Evolutionary conservation across 2,329 filamentous ascomycete genomes (phyloP).

Genomic region (Aspergillus spinulosporus): DNA sequence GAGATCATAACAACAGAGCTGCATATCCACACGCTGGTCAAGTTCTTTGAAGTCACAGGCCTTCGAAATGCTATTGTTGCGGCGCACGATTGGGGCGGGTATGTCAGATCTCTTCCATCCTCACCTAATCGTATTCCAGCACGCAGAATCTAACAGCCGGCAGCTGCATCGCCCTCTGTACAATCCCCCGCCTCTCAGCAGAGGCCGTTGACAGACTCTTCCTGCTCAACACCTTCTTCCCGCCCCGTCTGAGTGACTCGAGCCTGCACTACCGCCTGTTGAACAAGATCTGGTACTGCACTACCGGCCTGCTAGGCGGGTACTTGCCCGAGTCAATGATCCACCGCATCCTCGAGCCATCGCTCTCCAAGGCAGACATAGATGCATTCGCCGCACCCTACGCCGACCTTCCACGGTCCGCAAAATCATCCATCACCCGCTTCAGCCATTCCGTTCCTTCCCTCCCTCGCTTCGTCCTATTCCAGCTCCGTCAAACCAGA

Average conservation of each 20-base stretch:
- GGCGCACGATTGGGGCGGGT: constrained; percentile 9
- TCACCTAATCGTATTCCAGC: neutral
- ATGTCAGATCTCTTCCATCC: neutral
- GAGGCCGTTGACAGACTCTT: neutral
- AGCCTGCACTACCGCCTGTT: neutral
- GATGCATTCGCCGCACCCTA: neutral
- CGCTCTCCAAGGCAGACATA: neutral
- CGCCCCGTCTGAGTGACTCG: neutral
- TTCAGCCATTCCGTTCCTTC: neutral
- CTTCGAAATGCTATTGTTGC: neutral
- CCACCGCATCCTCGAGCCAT: neutral
- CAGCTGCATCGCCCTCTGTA: constrained; percentile 3
- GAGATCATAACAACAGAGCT: neutral
- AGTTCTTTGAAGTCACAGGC: neutral
- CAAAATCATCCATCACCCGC: neutral
- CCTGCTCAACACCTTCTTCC: constrained; percentile 8
- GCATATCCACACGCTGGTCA: neutral
- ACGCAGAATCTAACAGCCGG: no score
- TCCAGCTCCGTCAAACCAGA: neutral
- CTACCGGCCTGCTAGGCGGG: neutral
- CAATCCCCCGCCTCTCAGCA: neutral
- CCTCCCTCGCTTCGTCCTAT: neutral
- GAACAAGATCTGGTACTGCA: constrained; percentile 1
- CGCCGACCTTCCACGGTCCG: neutral
- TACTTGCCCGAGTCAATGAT: neutral